Evolutionary conservation across 2,329 filamentous ascomycete species (phyloP), one percentile per base, ranked within the genome.

Genomic region (Colletotrichum scovillei): DNA sequence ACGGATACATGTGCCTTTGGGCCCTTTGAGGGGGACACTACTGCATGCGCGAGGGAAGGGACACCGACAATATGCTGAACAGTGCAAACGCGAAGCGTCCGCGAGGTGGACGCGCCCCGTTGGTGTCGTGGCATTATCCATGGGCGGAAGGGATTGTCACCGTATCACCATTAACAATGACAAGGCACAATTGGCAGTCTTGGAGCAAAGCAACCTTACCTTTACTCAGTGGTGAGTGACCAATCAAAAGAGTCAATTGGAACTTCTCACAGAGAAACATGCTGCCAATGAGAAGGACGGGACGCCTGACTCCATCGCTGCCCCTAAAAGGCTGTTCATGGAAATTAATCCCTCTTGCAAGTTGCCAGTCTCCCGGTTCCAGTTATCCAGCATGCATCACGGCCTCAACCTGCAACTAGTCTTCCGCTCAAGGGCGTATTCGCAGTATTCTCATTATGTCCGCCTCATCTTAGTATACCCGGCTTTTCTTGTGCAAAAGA

Each of bases 181-280:
- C 42, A 19, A 22, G 19, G 42, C 38, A 22, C 42, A 49, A 42
- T 42, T 42, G 38, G 38, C 38, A 42, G 38, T 14, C 38, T 14
- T 19, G 14, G 16, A 42, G 7, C 42, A 49, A 49, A 22, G 42
- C 32, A 35, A 35, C 32, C 11, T 35, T 35, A 35, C 32, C 32
- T 12, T 30, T 35, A 35, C 42, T 22, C 42, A n/a, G 42, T 9
- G 19, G n/a, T n/a, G 42, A 49, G 8, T n/a, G 19, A 26, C 64
- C 64, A 67, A 67, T 59, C 53, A 67, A 11, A 19, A 59, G 8
- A 16, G 28, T 38, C 38, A 59, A 67, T 67, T 59, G 16, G 42
- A 16, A 26, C 22, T 35, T 38, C 2, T 42, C 22, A 16, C 24
- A 57, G 38, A 65, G 16, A 42, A 42, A 53, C 24, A 42, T 22